A percentile compares a stretch with the other conserved stretches of the same genome.
These are phyloP conservation scores for Pythium grandisporangium DNA, from an alignment of 352 stramenopile genomes.

Conservation along the genomic window DNA sequence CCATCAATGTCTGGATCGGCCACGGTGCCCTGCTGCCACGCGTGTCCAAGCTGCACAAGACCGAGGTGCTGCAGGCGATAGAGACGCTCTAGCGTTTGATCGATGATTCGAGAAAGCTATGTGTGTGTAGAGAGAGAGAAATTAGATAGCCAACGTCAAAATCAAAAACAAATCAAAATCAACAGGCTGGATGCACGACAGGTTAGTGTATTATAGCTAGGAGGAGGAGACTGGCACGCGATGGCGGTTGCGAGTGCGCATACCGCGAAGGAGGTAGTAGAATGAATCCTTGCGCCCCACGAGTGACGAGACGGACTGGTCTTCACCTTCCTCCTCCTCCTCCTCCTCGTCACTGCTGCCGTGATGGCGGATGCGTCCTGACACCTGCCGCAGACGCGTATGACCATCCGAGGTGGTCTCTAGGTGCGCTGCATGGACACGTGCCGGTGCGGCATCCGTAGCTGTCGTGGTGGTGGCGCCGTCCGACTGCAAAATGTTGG, in stretches of 20 bases:
- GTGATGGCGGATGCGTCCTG: constrained; percentile 1
- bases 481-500: constrained; percentile 50
- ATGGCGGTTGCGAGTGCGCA: constrained; percentile 22
- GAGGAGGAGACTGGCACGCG: no score
- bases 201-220: no score
- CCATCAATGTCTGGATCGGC: constrained; percentile 74
- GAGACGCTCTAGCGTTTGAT: constrained; percentile 1
- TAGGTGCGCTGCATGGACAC: no score
- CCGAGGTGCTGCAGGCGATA: constrained; percentile 42
- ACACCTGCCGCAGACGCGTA: no score
- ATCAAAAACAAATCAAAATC: no score
- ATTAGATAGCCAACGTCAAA: no score
- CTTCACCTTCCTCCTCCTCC: constrained; percentile 16
- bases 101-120: no score
- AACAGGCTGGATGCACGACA: no score
- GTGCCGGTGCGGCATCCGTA: background rate
- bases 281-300: constrained; percentile 64
- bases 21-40: constrained; percentile 63
- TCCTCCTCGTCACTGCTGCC: constrained; percentile 11
- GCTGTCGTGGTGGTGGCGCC: constrained; percentile 3
- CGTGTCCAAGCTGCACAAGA: constrained; percentile 56
- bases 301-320: no score
- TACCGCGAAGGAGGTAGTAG: constrained; percentile 60
- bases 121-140: no score
- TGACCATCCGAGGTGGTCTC: no score